phyloP scores from a whole-genome alignment of 2,329 filamentous ascomycete species.

The Claviceps sp. region DNA sequence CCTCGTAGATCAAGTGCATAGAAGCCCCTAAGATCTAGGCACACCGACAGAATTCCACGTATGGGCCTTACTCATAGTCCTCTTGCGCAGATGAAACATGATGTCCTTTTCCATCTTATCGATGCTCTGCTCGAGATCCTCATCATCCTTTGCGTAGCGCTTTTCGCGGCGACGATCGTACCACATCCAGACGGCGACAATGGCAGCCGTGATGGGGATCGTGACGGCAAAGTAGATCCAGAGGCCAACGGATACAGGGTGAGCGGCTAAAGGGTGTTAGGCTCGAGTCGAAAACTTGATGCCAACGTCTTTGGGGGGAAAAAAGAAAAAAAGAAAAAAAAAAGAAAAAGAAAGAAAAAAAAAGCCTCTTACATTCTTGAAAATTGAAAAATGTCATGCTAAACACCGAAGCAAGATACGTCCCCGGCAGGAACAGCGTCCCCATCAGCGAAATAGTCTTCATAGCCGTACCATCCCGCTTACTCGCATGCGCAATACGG shows the following conservation, averaged over 20 bases:
- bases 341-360: background rate
- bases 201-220: slow-evolving; percentile 40
- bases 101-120: slow-evolving; percentile 44
- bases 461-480: slow-evolving; percentile 50
- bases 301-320: too few relatives aligned
- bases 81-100: slow-evolving; percentile 40
- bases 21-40: slow-evolving; percentile 6
- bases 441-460: slow-evolving; percentile 52
- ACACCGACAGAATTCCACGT: slow-evolving; percentile 35
- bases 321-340: background rate
- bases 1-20: too few relatives aligned
- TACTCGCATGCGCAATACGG: slow-evolving; percentile 44
- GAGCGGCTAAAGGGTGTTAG: slow-evolving; percentile 12
- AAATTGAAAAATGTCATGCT: slow-evolving; percentile 57
- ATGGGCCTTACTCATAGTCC: slow-evolving; percentile 41
- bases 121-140: slow-evolving; percentile 39
- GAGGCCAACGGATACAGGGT: slow-evolving; percentile 35
- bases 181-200: slow-evolving; percentile 41
- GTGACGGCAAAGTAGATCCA: slow-evolving; percentile 54
- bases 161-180: slow-evolving; percentile 38
- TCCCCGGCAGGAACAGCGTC: slow-evolving; percentile 49
- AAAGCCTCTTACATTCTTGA: slow-evolving; percentile 24
- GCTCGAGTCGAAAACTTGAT: background rate
- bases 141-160: slow-evolving; percentile 34
- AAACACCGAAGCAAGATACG: slow-evolving; percentile 49